A percentile compares a stretch with the other conserved stretches of the same genome.
Conservation (phyloP, 2,329 filamentous ascomycete genomes). For the Sarocladium kiliense region DNA sequence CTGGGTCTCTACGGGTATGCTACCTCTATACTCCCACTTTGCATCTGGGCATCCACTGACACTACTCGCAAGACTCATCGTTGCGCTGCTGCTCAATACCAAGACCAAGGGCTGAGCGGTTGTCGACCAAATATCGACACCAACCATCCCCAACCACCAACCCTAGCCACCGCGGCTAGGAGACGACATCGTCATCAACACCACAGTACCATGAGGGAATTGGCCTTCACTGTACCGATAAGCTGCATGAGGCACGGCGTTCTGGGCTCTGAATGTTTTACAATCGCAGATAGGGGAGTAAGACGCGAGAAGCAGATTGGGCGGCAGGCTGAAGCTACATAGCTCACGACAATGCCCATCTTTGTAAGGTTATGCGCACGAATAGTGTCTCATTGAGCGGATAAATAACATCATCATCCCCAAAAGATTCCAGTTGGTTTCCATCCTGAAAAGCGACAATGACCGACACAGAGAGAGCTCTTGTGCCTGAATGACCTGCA, state of each 20-base stretch:
- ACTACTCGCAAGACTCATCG: conserved; percentile 65
- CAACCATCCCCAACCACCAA: not conserved
- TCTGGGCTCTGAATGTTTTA: conserved; percentile 29
- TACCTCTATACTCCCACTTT: too few species aligned
- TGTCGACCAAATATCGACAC: not conserved
- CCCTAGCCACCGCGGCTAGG: not conserved
- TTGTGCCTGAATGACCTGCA: not conserved
- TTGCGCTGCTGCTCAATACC: conserved; percentile 88
- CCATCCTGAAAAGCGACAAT: too few species aligned
- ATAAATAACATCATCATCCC: not conserved
- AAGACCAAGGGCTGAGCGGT: conserved; percentile 60
- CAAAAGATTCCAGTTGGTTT: too few species aligned
- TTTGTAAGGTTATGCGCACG: not conserved
- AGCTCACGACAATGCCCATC: not conserved
- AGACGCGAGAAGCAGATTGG: not conserved
- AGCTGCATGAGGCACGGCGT: conserved; percentile 34
- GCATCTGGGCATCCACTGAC: not conserved
- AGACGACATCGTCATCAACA: conserved; percentile 1
- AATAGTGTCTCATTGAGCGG: conserved; percentile 6
- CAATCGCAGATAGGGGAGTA: not conserved
- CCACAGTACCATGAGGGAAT: not conserved
- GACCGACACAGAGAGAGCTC: not conserved
- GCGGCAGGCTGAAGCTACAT: not conserved
- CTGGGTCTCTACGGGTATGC: conserved; percentile 90
- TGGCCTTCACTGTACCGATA: not conserved